Percentiles rank a stretch among this genome's conserved stretches.
Evolutionary conservation across 805 yeast genomes (phyloP).

Genomic region (Torulaspora delbrueckii): DNA sequence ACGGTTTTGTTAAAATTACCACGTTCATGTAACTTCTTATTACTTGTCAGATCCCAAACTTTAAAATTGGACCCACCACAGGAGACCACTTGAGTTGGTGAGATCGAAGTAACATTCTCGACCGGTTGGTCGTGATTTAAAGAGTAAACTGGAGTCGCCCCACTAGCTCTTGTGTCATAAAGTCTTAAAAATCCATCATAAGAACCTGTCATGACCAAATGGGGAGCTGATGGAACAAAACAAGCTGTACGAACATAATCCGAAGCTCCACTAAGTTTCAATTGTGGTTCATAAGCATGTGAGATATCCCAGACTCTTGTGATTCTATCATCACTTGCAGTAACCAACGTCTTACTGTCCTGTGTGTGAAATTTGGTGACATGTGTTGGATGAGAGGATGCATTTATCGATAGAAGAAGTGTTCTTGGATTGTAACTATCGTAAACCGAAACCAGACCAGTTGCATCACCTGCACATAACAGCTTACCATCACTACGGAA

Average conservation of each 20-base stretch:
- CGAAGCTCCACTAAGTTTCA: slow-evolving; percentile 65
- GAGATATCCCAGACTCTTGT: slow-evolving; percentile 86
- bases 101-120: slow-evolving; percentile 73
- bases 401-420: slow-evolving; percentile 71
- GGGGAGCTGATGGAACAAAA: slow-evolving; percentile 71
- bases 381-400: slow-evolving; percentile 84
- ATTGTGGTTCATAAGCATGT: slow-evolving; percentile 66
- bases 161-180: slow-evolving; percentile 66
- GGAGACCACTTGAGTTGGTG: slow-evolving; percentile 66
- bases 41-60: slow-evolving; percentile 88
- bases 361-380: slow-evolving; percentile 85
- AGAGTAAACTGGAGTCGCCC: slow-evolving; percentile 50
- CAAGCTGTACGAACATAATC: slow-evolving; percentile 84
- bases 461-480: slow-evolving; percentile 90
- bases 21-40: slow-evolving; percentile 59
- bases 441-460: slow-evolving; percentile 86
- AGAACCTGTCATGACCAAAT: slow-evolving; percentile 85
- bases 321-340: slow-evolving; percentile 88
- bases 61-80: slow-evolving; percentile 80
- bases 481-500: slow-evolving; percentile 88
- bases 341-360: slow-evolving; percentile 57
- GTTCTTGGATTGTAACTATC: slow-evolving; percentile 79
- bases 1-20: slow-evolving; percentile 91
- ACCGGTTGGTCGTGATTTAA: slow-evolving; percentile 77
- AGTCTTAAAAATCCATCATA: slow-evolving; percentile 84